Conservation (phyloP, 768 basidiomycete species). For the Leccinum barrowsii region DNA sequence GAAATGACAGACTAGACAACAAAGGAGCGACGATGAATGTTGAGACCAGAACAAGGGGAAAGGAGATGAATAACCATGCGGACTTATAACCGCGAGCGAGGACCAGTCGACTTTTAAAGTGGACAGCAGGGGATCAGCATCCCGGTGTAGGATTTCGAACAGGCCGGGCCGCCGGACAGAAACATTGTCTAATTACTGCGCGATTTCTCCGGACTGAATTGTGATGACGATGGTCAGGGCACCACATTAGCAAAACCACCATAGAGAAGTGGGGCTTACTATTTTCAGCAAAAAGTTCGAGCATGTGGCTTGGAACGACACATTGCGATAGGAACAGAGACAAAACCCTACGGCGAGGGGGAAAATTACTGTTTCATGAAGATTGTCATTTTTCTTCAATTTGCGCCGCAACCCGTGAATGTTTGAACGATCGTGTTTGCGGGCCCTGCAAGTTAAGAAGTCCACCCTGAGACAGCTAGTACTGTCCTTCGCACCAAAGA, state of each 20-base stretch:
- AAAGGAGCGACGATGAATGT: constrained; percentile 11
- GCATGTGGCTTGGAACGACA: neutral
- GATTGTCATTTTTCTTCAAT: neutral
- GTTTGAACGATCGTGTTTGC: neutral
- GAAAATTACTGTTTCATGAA: neutral
- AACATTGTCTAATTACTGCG: neutral
- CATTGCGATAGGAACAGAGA: neutral
- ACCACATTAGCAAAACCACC: neutral
- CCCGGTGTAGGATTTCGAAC: constrained; percentile 8
- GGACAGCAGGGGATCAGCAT: neutral
- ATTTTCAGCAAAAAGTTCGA: neutral
- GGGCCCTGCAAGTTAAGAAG: too few relatives aligned
- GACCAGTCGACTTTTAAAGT: constrained; percentile 17
- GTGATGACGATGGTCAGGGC: neutral
- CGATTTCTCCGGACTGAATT: neutral
- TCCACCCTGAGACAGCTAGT: too few relatives aligned
- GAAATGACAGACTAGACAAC: constrained; percentile 11
- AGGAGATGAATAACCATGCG: constrained; percentile 1
- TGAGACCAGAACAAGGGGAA: neutral
- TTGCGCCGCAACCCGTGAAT: neutral
- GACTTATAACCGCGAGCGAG: constrained; percentile 9
- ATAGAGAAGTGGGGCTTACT: neutral
- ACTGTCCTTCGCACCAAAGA: too few relatives aligned
- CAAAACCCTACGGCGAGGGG: neutral
- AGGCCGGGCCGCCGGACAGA: neutral